A percentile compares a stretch with the other conserved stretches of the same genome.
Evolutionary conservation across 83 land plant genomes (phyloP).

Genomic region (Thuja plicata): DNA sequence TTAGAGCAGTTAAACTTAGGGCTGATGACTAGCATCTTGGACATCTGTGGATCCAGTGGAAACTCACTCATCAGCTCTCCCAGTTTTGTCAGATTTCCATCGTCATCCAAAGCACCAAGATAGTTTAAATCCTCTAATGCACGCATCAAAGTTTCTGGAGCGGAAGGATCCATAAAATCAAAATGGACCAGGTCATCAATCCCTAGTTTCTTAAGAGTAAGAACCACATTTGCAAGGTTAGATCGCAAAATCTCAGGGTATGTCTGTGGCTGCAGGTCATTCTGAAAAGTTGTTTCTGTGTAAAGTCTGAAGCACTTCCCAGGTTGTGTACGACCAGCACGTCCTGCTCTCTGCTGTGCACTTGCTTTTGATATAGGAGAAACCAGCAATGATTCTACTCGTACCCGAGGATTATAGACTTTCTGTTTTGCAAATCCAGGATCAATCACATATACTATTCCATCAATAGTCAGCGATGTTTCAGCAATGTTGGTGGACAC

Average conservation of each 20-base stretch:
- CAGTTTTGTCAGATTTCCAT: conserved; percentile 83
- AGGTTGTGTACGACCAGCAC: conserved; percentile 91
- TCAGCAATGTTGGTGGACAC: conserved; percentile 99
- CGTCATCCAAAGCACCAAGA: conserved; percentile 92
- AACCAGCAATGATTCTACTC: conserved; percentile 85
- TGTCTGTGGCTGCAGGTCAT: conserved; percentile 94
- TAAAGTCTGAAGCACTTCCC: conserved; percentile 93
- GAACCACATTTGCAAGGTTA: conserved; percentile 90
- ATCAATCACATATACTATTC: conserved; percentile 93
- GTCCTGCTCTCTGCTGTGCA: conserved; percentile 91
- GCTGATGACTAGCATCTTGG: conserved; percentile 96
- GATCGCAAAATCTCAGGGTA: conserved; percentile 95
- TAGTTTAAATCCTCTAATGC: conserved; percentile 92
- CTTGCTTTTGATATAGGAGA: conserved; percentile 90
- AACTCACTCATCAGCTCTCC: conserved; percentile 98
- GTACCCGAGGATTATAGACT: conserved; percentile 76
- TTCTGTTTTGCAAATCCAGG: conserved; percentile 87
- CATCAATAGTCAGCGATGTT: conserved; percentile 96
- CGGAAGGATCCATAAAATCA: conserved; percentile 99
- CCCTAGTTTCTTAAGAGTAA: conserved; percentile 89
- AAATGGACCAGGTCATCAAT: conserved; percentile 97
- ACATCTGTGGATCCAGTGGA: conserved; percentile 97
- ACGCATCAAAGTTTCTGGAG: conserved; percentile 97
- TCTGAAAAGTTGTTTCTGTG: conserved; percentile 81
- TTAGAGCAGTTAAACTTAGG: conserved; percentile 96